phyloP scores from a whole-genome alignment of 106 monocot genomes.

The Triglochin maritima region DNA sequence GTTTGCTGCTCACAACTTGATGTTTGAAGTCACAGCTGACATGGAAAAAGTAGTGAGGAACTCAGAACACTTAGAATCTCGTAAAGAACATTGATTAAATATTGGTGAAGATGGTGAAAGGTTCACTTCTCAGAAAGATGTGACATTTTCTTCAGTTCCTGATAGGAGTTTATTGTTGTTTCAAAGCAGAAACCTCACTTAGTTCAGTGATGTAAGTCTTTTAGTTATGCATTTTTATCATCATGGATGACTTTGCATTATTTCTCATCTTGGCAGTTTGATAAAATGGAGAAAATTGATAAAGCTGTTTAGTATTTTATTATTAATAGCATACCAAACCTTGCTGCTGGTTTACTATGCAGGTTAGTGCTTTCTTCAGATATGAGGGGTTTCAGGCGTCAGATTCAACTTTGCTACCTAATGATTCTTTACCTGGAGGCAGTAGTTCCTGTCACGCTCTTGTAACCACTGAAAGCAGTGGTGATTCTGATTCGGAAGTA shows the following conservation, averaged over 20 bases:
- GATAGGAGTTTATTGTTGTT: not conserved
- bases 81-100: not conserved
- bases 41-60: not conserved
- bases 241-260: not conserved
- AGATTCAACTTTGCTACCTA: not conserved
- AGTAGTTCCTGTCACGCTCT: slow-evolving; percentile 7
- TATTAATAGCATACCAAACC: too few species aligned
- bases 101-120: not conserved
- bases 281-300: not conserved
- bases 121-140: slow-evolving; percentile 1
- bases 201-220: slow-evolving; percentile 14
- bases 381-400: not conserved
- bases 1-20: slow-evolving; percentile 19
- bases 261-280: not conserved
- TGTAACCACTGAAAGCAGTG: slow-evolving; percentile 21
- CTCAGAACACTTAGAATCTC: not conserved
- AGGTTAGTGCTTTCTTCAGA: not conserved
- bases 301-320: not conserved
- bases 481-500: slow-evolving; percentile 44
- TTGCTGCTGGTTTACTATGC: too few species aligned
- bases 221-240: not conserved
- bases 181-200: slow-evolving; percentile 2
- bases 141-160: not conserved
- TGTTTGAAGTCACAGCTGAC: not conserved
- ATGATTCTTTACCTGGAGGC: slow-evolving; percentile 4